Percentiles rank a stretch among this genome's conserved stretches.
Conservation (phyloP, 2,329 filamentous ascomycete species). For the Fusarium succisae region DNA sequence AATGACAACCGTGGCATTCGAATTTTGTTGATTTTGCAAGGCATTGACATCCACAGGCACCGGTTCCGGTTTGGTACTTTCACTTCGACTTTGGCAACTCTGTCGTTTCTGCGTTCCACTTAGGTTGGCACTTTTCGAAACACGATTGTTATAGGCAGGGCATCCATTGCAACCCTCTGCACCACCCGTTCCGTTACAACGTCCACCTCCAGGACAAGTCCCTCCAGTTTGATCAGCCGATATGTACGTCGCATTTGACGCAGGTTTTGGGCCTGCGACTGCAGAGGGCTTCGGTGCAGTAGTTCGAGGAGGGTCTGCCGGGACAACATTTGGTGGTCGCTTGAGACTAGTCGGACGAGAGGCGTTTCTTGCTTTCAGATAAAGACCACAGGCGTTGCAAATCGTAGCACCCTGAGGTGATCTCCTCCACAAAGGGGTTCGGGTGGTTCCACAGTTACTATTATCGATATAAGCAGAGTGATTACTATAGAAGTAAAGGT, state of each 20-base stretch:
- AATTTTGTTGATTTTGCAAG: slow-evolving; percentile 43
- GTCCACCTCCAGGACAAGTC: slow-evolving; percentile 94
- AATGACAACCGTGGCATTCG: slow-evolving; percentile 66
- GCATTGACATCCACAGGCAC: slow-evolving; percentile 49
- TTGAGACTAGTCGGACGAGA: slow-evolving; percentile 91
- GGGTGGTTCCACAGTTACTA: slow-evolving; percentile 94
- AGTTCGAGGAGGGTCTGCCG: slow-evolving; percentile 54
- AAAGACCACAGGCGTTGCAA: slow-evolving; percentile 96
- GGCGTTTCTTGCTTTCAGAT: slow-evolving; percentile 92
- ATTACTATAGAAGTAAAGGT: neutral
- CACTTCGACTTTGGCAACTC: slow-evolving; percentile 45
- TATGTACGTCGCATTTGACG: slow-evolving; percentile 72
- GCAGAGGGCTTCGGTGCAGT: slow-evolving; percentile 51
- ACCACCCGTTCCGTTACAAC: slow-evolving; percentile 95
- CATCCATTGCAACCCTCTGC: slow-evolving; percentile 95
- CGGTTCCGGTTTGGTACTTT: slow-evolving; percentile 40
- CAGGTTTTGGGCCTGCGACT: slow-evolving; percentile 52
- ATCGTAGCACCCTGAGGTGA: slow-evolving; percentile 94
- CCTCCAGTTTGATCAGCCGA: slow-evolving; percentile 80
- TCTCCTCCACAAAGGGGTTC: slow-evolving; percentile 92
- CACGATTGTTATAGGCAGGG: slow-evolving; percentile 95
- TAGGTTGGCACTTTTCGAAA: slow-evolving; percentile 85
- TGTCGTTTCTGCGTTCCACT: slow-evolving; percentile 63
- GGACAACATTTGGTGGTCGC: slow-evolving; percentile 68
- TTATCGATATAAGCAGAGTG: slow-evolving; percentile 1